Evolutionary conservation across 1,284 basidiomycete species (phyloP).

Genomic region (Cerioporus squamosus): DNA sequence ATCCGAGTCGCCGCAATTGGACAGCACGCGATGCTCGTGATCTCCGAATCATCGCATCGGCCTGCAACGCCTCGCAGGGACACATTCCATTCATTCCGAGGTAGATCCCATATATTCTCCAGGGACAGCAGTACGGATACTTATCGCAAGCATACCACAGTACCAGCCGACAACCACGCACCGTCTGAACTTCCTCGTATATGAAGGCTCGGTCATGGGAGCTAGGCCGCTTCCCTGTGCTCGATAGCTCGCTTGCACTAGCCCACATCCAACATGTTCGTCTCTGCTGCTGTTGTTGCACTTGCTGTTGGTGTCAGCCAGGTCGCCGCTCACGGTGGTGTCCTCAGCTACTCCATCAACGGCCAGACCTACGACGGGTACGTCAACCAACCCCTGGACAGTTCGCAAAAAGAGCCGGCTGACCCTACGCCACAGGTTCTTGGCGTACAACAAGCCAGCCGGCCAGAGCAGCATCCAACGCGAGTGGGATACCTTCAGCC

Average conservation of each 20-base stretch:
- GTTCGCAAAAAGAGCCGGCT: not conserved
- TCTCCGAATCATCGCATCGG: not conserved
- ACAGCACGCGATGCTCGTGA: constrained; percentile 1
- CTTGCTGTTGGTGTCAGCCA: constrained; percentile 20
- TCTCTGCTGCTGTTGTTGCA: constrained; percentile 9
- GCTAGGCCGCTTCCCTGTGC: not conserved
- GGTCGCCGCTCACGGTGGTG: constrained; percentile 43
- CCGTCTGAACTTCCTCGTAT: not conserved
- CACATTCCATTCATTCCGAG: constrained; percentile 7
- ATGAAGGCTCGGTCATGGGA: not conserved
- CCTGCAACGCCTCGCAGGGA: constrained; percentile 1
- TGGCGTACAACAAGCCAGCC: constrained; percentile 43
- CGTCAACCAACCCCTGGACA: not conserved
- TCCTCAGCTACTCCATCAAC: constrained; percentile 40
- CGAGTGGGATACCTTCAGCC: constrained; percentile 36
- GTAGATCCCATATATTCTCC: constrained; percentile 19
- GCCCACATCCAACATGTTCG: constrained; percentile 10
- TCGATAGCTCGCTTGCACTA: not conserved
- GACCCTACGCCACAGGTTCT: constrained; percentile 19
- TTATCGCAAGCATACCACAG: constrained; percentile 4
- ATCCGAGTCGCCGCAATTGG: not conserved
- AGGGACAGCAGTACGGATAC: constrained; percentile 14
- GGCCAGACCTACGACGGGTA: constrained; percentile 39
- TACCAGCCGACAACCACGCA: not conserved
- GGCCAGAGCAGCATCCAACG: constrained; percentile 44